These are phyloP conservation scores for Prunus dulcis DNA, from an alignment of 306 rosid genomes.

Conservation along the genomic window DNA sequence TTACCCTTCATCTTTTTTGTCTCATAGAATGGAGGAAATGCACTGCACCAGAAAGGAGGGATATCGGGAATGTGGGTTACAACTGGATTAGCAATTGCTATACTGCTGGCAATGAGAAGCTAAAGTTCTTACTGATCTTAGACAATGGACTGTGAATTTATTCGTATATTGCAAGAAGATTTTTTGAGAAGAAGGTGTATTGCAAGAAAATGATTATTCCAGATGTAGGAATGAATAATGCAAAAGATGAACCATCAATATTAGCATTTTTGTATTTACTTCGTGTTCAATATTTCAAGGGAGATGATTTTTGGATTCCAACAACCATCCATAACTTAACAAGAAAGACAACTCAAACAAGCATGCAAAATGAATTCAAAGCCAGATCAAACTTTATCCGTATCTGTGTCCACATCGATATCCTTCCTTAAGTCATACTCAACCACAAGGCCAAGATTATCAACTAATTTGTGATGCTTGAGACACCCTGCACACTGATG, in stretches of 20 bases:
- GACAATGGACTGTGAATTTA: constrained; percentile 28
- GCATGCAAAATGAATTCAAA: constrained; percentile 3
- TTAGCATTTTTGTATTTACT: constrained; percentile 3
- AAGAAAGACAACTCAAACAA: background rate
- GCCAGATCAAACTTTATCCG: constrained; percentile 46
- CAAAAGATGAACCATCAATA: constrained; percentile 6
- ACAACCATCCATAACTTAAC: constrained; percentile 14
- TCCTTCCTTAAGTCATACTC: constrained; percentile 71
- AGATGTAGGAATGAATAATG: constrained; percentile 30
- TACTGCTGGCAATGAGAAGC: constrained; percentile 49
- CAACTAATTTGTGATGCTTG: constrained; percentile 72
- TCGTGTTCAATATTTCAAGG: constrained; percentile 24
- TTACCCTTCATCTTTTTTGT: constrained; percentile 6
- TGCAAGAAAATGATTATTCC: constrained; percentile 20
- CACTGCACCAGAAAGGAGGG: constrained; percentile 41
- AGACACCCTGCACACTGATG: constrained; percentile 83
- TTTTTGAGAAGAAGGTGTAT: background rate
- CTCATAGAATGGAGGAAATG: constrained; percentile 61
- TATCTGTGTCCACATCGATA: constrained; percentile 30
- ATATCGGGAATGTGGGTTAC: constrained; percentile 38
- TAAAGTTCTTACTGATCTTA: constrained; percentile 37
- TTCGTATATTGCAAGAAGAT: constrained; percentile 1
- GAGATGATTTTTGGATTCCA: constrained; percentile 28
- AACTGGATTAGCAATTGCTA: constrained; percentile 43
- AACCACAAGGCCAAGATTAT: constrained; percentile 71